Percentiles rank a stretch among this genome's conserved stretches.
phyloP scores from a whole-genome alignment of 1,139 yeast genomes.

The Pichia terricola region DNA sequence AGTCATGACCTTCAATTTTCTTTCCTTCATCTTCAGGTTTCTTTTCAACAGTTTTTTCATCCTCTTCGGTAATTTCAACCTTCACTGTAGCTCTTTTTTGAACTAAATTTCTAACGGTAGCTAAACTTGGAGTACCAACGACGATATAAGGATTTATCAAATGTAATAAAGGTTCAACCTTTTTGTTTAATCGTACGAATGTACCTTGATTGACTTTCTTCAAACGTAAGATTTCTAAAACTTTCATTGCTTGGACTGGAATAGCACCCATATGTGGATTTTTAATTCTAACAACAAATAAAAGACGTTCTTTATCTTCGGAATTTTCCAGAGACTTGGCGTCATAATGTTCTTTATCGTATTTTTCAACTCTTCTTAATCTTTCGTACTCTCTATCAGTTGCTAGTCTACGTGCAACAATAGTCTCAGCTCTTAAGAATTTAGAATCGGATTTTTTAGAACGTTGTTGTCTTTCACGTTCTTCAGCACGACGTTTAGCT shows the following conservation, averaged over 20 bases:
- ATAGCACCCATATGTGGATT: conserved; percentile 57
- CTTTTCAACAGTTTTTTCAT: conserved; percentile 19
- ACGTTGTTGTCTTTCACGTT: conserved; percentile 31
- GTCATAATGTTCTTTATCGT: conserved; percentile 26
- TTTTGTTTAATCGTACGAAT: conserved; percentile 50
- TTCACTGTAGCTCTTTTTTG: conserved; percentile 65
- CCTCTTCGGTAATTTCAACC: conserved; percentile 29
- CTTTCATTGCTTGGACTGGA: conserved; percentile 55
- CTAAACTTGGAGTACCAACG: conserved; percentile 62
- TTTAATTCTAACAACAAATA: conserved; percentile 54
- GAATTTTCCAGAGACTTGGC: conserved; percentile 22
- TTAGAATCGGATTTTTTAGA: conserved; percentile 32
- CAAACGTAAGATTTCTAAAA: conserved; percentile 51
- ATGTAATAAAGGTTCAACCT: conserved; percentile 51
- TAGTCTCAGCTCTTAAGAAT: conserved; percentile 64
- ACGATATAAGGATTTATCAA: conserved; percentile 64
- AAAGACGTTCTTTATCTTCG: conserved; percentile 36
- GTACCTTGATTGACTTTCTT: conserved; percentile 57
- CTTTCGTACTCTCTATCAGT: conserved; percentile 60
- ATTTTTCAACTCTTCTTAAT: conserved; percentile 48
- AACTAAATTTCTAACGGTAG: conserved; percentile 59
- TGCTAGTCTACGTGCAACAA: conserved; percentile 56
- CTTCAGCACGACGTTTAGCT: conserved; percentile 31
- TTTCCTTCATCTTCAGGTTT: conserved; percentile 2
- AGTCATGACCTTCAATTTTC: conserved; percentile 17